phyloP scores from a whole-genome alignment of 257 asterid species.

The Linderniella brevidens region DNA sequence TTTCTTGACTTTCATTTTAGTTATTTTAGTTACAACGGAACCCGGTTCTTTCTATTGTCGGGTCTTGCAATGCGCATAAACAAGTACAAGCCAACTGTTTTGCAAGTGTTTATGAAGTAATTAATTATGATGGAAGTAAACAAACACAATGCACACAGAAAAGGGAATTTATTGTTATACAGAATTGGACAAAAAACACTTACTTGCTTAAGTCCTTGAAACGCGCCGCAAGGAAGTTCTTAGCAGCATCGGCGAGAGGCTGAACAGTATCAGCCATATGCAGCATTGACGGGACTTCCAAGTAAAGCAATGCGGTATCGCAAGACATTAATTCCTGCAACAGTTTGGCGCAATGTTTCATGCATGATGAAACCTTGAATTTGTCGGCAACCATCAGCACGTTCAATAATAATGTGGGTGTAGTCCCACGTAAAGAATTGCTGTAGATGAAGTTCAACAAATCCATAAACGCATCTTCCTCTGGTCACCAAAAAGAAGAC shows the following conservation, averaged over 20 bases:
- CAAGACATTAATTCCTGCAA: constrained; percentile 54
- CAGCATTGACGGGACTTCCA: constrained; percentile 78
- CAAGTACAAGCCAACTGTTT: no score
- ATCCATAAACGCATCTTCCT: constrained; percentile 82
- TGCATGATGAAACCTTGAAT: constrained; percentile 75
- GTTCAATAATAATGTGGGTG: constrained; percentile 53
- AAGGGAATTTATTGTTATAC: not conserved
- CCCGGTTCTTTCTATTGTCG: no score
- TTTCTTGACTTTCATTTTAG: no score
- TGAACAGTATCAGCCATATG: constrained; percentile 59
- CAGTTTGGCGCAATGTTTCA: constrained; percentile 63
- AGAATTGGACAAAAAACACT: no score
- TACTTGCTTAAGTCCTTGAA: constrained; percentile 77
- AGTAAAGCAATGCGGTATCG: constrained; percentile 71
- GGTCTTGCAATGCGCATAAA: no score
- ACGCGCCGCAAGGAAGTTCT: constrained; percentile 43
- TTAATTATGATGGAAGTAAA: not conserved
- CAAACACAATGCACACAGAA: not conserved
- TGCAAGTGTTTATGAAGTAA: no score
- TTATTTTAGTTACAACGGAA: no score
- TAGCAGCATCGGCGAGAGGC: constrained; percentile 60
- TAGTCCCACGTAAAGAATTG: constrained; percentile 36
- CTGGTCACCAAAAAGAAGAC: constrained; percentile 22
- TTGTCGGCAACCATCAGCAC: constrained; percentile 89
- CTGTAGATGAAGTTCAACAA: constrained; percentile 69